phyloP scores from a whole-genome alignment of 371 early-diverging fungal genomes.

The Actinomortierella ambigua region DNA sequence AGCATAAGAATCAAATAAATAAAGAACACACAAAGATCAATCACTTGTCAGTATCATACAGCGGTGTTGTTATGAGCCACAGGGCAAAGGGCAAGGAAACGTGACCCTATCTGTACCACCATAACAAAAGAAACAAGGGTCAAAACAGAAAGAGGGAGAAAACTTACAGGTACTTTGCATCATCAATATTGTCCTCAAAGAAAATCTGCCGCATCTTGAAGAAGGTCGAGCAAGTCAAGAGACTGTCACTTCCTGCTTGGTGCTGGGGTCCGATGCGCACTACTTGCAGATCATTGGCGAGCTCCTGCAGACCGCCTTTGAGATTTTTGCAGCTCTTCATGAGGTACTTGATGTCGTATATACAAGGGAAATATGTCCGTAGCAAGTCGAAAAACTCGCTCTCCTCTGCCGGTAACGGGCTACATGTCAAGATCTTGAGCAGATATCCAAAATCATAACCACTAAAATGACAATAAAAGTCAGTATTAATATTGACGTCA shows the following conservation, averaged over 20 bases:
- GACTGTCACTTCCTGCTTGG: slow-evolving; percentile 99
- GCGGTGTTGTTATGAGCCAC: neutral
- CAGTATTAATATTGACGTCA: too few relatives aligned
- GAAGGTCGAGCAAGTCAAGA: slow-evolving; percentile 95
- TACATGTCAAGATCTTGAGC: slow-evolving; percentile 94
- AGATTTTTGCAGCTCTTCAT: slow-evolving; percentile 96
- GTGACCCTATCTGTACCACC: neutral
- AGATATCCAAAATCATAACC: slow-evolving; percentile 99
- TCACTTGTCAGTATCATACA: neutral
- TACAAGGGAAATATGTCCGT: slow-evolving; percentile 93
- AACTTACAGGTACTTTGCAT: slow-evolving; percentile 84
- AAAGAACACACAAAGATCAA: neutral
- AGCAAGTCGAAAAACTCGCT: slow-evolving; percentile 95
- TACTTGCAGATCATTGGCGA: slow-evolving; percentile 96
- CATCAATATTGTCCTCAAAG: slow-evolving; percentile 95
- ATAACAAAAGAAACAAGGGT: neutral
- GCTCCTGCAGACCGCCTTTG: slow-evolving; percentile 99
- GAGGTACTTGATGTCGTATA: slow-evolving; percentile 99
- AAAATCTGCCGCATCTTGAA: slow-evolving; percentile 96
- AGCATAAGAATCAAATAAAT: neutral
- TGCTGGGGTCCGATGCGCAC: slow-evolving; percentile 98
- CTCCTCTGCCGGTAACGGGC: slow-evolving; percentile 92
- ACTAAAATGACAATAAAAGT: slow-evolving; percentile 47
- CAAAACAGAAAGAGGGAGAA: neutral
- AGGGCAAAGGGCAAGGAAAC: too few relatives aligned